A percentile compares a stretch with the other conserved stretches of the same genome.
Conservation (phyloP, 208 protist genomes). For the Leishmania tarentolae region DNA sequence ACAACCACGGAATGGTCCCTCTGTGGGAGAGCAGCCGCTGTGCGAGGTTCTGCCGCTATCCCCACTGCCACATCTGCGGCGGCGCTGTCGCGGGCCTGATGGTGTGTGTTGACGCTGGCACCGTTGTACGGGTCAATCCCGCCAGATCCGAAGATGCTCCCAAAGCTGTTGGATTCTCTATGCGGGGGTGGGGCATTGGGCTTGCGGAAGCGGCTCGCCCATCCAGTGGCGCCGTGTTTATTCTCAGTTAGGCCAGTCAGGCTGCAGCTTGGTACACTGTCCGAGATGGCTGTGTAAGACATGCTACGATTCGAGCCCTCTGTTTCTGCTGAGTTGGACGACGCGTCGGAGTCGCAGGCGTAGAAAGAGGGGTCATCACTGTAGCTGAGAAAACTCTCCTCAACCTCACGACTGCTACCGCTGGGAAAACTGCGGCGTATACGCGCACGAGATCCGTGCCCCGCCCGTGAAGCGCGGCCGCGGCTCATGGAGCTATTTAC, state of each 20-base stretch:
- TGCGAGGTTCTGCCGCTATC: background rate
- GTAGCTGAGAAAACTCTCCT: conserved; percentile 51
- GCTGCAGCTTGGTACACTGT: conserved; percentile 82
- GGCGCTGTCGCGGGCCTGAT: conserved; percentile 15
- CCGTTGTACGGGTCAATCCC: conserved; percentile 50
- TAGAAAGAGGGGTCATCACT: conserved; percentile 48
- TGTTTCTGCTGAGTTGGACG: conserved; percentile 21
- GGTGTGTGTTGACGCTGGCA: conserved; percentile 16
- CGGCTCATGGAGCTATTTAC: conserved; percentile 30
- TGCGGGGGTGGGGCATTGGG: conserved; percentile 8
- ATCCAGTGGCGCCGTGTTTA: conserved; percentile 21
- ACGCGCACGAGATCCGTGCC: conserved; percentile 10
- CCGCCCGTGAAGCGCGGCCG: conserved; percentile 20
- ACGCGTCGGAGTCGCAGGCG: conserved; percentile 37
- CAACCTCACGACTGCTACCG: conserved; percentile 29
- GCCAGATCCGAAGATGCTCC: conserved; percentile 46
- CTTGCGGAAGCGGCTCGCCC: conserved; percentile 28
- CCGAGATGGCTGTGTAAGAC: conserved; percentile 49
- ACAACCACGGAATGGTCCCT: background rate
- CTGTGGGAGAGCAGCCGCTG: conserved; percentile 5
- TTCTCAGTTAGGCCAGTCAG: conserved; percentile 48
- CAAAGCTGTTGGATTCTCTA: conserved; percentile 37
- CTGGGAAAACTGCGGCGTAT: conserved; percentile 28
- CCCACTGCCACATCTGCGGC: background rate
- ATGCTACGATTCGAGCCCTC: conserved; percentile 36